Evolutionary conservation across 2,329 filamentous ascomycete species (phyloP).

Genomic region (Trichoderma koningiopsis): DNA sequence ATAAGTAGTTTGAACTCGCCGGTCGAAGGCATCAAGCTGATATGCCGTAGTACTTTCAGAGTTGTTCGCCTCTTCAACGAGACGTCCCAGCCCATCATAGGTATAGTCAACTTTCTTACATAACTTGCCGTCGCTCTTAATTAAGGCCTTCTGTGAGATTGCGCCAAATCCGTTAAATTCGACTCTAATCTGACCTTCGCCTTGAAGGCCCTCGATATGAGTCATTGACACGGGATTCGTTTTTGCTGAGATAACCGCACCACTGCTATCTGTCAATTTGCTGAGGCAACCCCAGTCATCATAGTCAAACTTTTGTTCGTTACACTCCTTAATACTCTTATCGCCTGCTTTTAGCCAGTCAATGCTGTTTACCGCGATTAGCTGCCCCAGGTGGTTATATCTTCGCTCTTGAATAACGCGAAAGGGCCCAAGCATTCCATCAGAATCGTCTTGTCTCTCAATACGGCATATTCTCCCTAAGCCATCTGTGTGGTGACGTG

Average conservation of each 20-base stretch:
- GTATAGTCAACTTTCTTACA: not conserved
- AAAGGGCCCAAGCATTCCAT: not conserved
- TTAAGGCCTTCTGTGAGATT: not conserved
- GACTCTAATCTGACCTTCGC: not conserved
- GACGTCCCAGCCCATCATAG: not conserved
- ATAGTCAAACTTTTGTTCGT: not conserved
- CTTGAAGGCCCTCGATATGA: not conserved
- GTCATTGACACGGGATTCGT: not conserved
- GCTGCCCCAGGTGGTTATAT: not conserved
- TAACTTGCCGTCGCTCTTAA: not conserved
- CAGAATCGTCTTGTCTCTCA: not conserved
- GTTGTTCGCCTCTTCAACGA: not conserved
- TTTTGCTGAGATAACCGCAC: not conserved
- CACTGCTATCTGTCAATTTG: not conserved
- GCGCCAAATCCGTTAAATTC: not conserved
- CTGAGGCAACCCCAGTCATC: not conserved
- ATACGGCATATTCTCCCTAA: not conserved
- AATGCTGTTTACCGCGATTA: not conserved
- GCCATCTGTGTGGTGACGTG: not conserved
- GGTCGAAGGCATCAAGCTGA: not conserved
- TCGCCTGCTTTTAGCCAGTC: not conserved
- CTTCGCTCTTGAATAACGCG: not conserved
- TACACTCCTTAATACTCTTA: not conserved
- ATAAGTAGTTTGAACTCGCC: not conserved
- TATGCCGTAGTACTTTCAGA: not conserved